Base-by-base conservation (phyloP, 371 early-diverging fungal species). In the Mortierella polycephala region DNA sequence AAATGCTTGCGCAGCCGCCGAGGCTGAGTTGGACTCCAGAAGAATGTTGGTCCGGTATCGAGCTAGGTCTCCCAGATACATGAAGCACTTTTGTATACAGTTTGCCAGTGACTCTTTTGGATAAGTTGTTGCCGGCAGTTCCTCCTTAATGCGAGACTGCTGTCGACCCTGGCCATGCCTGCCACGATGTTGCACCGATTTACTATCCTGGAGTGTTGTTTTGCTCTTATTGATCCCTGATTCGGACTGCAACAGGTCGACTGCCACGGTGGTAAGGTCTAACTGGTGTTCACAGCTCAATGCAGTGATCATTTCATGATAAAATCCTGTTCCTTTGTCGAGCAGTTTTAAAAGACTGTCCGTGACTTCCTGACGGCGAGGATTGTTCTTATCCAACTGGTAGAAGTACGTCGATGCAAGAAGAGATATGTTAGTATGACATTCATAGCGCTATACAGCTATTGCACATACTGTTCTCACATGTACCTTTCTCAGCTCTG, bases 21-120 rank as follows among this genome's bases (percentile, higher is more conserved):
- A 45, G 7, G 52, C 16, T 0, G 67, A 52, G 61, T 64, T 69
- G 2, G 76, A 61, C 55, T 81, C 82, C n/a, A 73, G 55, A 2
- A 66, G 68, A 30, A 81, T 58, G 13, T 70, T 74, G n/a, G 73
- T 74, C 57, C 82, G 63, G 70, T 84, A 84, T 18, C 84, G 71
- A 9, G 82, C 82, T 57, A 84, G 56, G 49, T 84, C 84, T 11
- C 84, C 84, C 20, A 84, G 64, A 58, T 81, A 75, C 11, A 82
- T 74, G 41, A 82, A 72, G 57, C 84, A 84, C n/a, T 76, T 80
- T 64, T 84, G 84, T 13, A 84, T 80, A 49, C 68, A 82, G 30
- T 71, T 81, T 13, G 81, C 74, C 16, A 76, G 39, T n/a, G 76
- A 56, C 52, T 77, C 77, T 20, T 64, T 71, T 2, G 77, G 44